Evolutionary conservation across 2,329 filamentous ascomycete species (phyloP), one percentile per base, ranked within the genome.

Genomic region (Penicillium hesseltinei): DNA sequence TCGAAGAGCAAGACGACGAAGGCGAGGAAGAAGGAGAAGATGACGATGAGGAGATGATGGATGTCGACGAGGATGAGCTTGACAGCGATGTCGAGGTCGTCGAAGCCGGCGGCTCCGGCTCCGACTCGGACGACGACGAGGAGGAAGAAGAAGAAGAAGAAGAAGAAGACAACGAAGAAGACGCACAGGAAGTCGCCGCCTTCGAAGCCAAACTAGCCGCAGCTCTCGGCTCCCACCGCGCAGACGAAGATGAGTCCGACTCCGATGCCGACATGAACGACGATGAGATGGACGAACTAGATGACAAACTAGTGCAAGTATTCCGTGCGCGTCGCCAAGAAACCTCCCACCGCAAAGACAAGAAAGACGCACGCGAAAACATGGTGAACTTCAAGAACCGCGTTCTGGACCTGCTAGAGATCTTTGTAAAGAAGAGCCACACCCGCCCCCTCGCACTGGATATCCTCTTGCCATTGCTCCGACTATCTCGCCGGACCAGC

Each of bases 381-480:
- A 90, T 97, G 70, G 80, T 96, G 68, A 92, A 93, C 75, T 96
- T 99, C 82, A 99, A 99, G 80, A 90, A 91, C 74, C 89, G 92
- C 42, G 88, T 97, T 6, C 83, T 97, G 5, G 94, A 97, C 69
- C 83, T 97, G 1, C 81, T 97, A 11, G 85, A 89, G 59, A 89
- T 94, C 62, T 97, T 91, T 73, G 81, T 94, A 62, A 92, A 90
- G 73, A 88, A 89, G 65, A 88, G 94, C 74, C 84, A 88, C 55
- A 81, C 82, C 23, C 89, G 86, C 66, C 76, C 83, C 1, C 78
- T 92, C 1, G 84, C 87, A 0, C 84, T 94, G 43, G 80, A 85
- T 38, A 75, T 94, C 9, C 78, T 97, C 6, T 73, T 92, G 8
- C 92, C 93, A 0, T 80, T 97, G 0, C 80, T 96, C n/a, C 79